phyloP scores from a whole-genome alignment of 208 protist genomes.

The Leishmania lainsoni region DNA sequence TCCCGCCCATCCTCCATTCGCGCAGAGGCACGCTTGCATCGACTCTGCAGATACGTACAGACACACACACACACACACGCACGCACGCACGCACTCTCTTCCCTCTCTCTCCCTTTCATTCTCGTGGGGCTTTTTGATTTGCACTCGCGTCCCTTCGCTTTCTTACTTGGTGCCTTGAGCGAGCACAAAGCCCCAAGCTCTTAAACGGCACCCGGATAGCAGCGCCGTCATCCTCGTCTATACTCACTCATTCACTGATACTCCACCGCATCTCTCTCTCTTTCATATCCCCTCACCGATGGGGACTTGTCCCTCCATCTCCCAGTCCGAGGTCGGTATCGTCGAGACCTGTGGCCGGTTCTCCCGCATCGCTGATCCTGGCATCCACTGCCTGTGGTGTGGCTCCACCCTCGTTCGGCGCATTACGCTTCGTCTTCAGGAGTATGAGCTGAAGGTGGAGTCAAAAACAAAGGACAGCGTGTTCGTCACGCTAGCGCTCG shows the following conservation, averaged over 20 bases:
- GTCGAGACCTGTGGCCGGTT: slow-evolving; percentile 71
- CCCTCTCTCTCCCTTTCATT: not conserved
- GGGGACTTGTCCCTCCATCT: slow-evolving; percentile 51
- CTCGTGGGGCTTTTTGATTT: no score
- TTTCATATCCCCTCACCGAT: slow-evolving; percentile 3
- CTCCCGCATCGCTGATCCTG: slow-evolving; percentile 46
- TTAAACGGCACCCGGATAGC: not conserved
- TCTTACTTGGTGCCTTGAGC: not conserved
- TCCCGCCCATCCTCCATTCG: not conserved
- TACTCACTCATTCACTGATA: not conserved
- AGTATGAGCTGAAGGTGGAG: slow-evolving; percentile 43
- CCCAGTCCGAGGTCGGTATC: slow-evolving; percentile 63
- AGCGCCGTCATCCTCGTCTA: not conserved
- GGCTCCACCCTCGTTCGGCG: slow-evolving; percentile 32
- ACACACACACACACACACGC: not conserved
- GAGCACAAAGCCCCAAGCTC: no score
- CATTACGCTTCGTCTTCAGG: slow-evolving; percentile 53
- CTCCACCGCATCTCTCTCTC: not conserved
- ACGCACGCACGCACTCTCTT: no score
- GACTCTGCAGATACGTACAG: not conserved
- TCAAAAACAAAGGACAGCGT: slow-evolving; percentile 92
- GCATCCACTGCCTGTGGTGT: slow-evolving; percentile 62
- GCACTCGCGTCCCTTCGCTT: not conserved
- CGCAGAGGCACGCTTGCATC: not conserved
- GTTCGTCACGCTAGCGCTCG: slow-evolving; percentile 62